Evolutionary conservation across 1,139 yeast species (phyloP).

Genomic region (Protomyces pachydermus): DNA sequence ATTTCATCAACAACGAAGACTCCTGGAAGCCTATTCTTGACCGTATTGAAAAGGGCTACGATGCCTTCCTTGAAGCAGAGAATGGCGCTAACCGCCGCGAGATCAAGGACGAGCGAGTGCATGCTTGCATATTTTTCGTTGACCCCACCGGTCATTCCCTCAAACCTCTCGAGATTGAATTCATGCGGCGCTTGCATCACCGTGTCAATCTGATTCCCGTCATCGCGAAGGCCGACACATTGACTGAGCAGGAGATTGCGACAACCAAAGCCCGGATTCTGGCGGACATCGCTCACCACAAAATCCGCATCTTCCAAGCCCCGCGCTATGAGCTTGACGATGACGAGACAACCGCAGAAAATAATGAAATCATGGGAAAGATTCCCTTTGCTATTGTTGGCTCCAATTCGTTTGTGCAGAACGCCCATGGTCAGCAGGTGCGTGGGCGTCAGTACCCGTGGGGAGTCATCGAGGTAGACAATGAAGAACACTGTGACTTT

Average conservation of each 20-base stretch:
- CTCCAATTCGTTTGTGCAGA: conserved; percentile 68
- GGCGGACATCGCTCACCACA: conserved; percentile 64
- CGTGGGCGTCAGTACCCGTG: conserved; percentile 96
- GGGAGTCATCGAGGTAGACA: conserved; percentile 96
- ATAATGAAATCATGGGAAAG: conserved; percentile 60
- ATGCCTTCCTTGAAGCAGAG: conserved; percentile 83
- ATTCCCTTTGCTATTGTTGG: conserved; percentile 96
- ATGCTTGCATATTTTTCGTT: conserved; percentile 82
- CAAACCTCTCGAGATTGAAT: conserved; percentile 80
- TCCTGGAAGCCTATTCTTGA: conserved; percentile 91
- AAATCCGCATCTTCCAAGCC: conserved; percentile 75
- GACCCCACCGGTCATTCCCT: conserved; percentile 97
- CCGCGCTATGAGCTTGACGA: conserved; percentile 77
- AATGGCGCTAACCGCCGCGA: conserved; percentile 76
- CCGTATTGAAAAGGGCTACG: conserved; percentile 81
- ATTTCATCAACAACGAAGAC: conserved; percentile 76
- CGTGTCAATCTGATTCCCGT: conserved; percentile 92
- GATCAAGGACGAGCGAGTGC: conserved; percentile 69
- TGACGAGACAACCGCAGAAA: conserved; percentile 67
- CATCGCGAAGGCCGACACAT: conserved; percentile 89
- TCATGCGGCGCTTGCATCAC: conserved; percentile 83
- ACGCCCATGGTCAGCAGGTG: conserved; percentile 70
- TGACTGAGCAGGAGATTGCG: conserved; percentile 78
- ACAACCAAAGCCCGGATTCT: conserved; percentile 55
- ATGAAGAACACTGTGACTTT: conserved; percentile 91